Evolutionary conservation across 2,329 filamentous ascomycete genomes (phyloP).

Genomic region (Claviceps cyperi): DNA sequence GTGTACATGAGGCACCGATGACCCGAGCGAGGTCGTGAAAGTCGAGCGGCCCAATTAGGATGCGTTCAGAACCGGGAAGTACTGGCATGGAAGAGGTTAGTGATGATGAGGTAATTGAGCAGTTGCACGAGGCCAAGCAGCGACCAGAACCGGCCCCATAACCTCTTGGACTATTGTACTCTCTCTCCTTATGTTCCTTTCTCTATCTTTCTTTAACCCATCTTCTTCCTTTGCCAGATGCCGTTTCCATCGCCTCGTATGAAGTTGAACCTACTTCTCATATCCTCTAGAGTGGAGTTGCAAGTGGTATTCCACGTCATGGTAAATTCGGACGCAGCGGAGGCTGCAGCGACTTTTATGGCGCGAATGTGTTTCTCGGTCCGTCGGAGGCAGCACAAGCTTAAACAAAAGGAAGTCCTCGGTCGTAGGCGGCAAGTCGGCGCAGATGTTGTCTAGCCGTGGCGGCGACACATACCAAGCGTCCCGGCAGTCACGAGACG

Average conservation of each 20-base stretch:
- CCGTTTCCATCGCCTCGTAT: not conserved
- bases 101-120: not conserved
- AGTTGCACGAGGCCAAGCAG: not conserved
- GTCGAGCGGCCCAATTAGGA: slow-evolving; percentile 32
- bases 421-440: not conserved
- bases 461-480: not conserved
- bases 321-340: not conserved
- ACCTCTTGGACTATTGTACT: not conserved
- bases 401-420: not conserved
- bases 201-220: not conserved
- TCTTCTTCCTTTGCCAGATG: not conserved
- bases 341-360: not conserved
- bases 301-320: slow-evolving; percentile 23
- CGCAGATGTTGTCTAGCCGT: not conserved
- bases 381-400: slow-evolving; percentile 1
- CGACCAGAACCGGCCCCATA: not conserved
- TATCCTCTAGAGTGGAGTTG: slow-evolving; percentile 28
- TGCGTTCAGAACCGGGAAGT: slow-evolving; percentile 28
- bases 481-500: not conserved
- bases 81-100: slow-evolving; percentile 17
- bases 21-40: slow-evolving; percentile 42
- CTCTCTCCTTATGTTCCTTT: too few relatives aligned
- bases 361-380: not conserved
- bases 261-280: slow-evolving; percentile 23
- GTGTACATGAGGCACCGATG: slow-evolving; percentile 31